These are phyloP conservation scores for Aspergillus proliferans DNA, from an alignment of 2,329 filamentous ascomycete species.

Conservation along the genomic window DNA sequence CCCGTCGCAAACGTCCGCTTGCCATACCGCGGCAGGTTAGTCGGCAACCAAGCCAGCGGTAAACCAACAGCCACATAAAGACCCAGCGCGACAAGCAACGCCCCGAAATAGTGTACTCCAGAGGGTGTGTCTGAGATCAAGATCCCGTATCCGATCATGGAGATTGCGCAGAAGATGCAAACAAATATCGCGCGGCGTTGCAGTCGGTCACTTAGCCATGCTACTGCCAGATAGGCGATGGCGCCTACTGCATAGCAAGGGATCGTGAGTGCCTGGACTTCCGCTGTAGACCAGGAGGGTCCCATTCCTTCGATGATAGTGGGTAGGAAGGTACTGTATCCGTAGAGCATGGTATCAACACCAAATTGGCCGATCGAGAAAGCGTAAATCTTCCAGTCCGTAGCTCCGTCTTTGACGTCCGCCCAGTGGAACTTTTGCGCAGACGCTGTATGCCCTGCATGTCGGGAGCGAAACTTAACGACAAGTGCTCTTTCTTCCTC, in stretches of 20 bases:
- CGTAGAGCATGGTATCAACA: constrained; percentile 70
- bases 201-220: constrained; percentile 60
- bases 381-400: constrained; percentile 69
- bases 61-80: constrained; percentile 58
- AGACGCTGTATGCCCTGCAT: constrained; percentile 45
- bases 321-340: constrained; percentile 70
- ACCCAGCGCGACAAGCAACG: constrained; percentile 68
- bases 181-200: constrained; percentile 62
- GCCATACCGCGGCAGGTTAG: constrained; percentile 67
- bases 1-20: constrained; percentile 69
- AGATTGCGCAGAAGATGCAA: constrained; percentile 56
- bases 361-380: constrained; percentile 68
- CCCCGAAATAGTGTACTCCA: constrained; percentile 67
- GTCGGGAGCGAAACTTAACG: constrained; percentile 42
- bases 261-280: constrained; percentile 70
- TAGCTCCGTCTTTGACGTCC: constrained; percentile 62
- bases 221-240: constrained; percentile 59
- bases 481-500: constrained; percentile 56
- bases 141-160: constrained; percentile 63
- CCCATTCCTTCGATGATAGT: constrained; percentile 70
- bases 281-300: constrained; percentile 51
- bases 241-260: constrained; percentile 71
- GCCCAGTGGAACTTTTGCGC: constrained; percentile 51
- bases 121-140: constrained; percentile 55
- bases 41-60: constrained; percentile 53